Evolutionary conservation across 2,329 filamentous ascomycete species (phyloP), one percentile per base, ranked within the genome.

Genomic region (Fusarium sp.): DNA sequence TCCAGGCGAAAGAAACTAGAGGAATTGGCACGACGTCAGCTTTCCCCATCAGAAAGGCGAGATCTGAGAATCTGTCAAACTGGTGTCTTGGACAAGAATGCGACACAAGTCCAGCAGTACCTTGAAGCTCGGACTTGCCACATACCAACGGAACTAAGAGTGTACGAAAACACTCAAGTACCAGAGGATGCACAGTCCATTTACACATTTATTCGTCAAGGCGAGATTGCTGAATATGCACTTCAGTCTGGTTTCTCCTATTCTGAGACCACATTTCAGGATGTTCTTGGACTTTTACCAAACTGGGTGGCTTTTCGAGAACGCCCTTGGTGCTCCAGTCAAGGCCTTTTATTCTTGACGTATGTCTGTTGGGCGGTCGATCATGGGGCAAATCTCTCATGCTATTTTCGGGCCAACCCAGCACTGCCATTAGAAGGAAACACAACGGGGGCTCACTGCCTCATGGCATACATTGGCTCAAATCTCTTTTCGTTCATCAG

Each of bases 151-250:
- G 19, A 51, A 6, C 5, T 51, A 0, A n/a, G n/a, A 19, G 24
- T 22, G 2, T 14, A 9, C 13, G 8, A 1, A 13, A 24, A 42
- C 0, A 0, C 8, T 21, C 0, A 0, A 0, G 7, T 9, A n/a
- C 9, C 13, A 0, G 1, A 28, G 5, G 21, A n/a, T 0, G 3
- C 10, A 2, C 26, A 2, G 6, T 42, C 49, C 1, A 2, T 51
- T 0, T 51, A 51, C 21, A 10, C 22, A 0, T 28, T 21, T n/a
- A 31, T 51, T 19, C 14, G 19, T 2, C 22, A 51, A 24, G 40
- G 24, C 19, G 49, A 51, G 14, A 3, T 14, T 3, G 49, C 49
- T 14, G 49, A 40, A 14, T 22, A 15, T 17, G 49, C 49, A 7
- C 21, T 42, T 21, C 21, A 14, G 7, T 1, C 28, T 1, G 36